Evolutionary conservation across 2,329 filamentous ascomycete species (phyloP), one percentile per base, ranked within the genome.

Genomic region (Neocatenulostroma microsporum): DNA sequence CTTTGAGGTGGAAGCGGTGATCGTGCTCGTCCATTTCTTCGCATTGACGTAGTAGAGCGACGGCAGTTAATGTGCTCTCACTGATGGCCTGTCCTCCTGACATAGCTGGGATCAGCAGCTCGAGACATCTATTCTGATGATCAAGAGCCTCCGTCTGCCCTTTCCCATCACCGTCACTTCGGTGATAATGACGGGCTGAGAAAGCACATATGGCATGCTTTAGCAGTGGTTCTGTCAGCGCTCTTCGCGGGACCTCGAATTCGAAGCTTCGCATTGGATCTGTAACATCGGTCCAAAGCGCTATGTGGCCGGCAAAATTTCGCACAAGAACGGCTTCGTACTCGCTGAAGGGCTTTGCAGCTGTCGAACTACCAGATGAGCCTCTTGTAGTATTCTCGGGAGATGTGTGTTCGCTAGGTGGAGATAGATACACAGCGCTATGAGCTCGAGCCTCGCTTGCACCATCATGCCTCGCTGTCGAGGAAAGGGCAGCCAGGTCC

Each of bases 21-120:
- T 66, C 62, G 3, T 53, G 47, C 21, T 61, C 56, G 17, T 58
- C 57, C 56, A 61, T 61, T 37, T 72, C 69, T 46, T 72, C 69
- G 36, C 71, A 69, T 4, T 70, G 56, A 0, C 69, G 62, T 14
- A 71, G 50, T 5, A 72, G 61, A 7, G 72, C 69, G 0, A 73
- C 67, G 0, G 68, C 66, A 1, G 67, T 61, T 1, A 72, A 52
- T 2, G 70, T 60, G 12, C 63, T 66, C 21, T 68, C 68, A 31
- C 68, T 65, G 46, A 64, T 68, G 2, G 61, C 60, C 1, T 62
- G 56, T 0, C 66, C 62, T 23, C 61, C 58, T 6, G 64, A 59
- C 11, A 72, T 55, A 2, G 64, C 62, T 9, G 62, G 54, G 3
- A 72, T 70, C 4, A 72, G 57, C 9, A 68, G 51, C 36, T 67